Evolutionary conservation across 2,329 filamentous ascomycete species (phyloP), one percentile per base, ranked within the genome.

Genomic region (Sordariomycetes sp.): DNA sequence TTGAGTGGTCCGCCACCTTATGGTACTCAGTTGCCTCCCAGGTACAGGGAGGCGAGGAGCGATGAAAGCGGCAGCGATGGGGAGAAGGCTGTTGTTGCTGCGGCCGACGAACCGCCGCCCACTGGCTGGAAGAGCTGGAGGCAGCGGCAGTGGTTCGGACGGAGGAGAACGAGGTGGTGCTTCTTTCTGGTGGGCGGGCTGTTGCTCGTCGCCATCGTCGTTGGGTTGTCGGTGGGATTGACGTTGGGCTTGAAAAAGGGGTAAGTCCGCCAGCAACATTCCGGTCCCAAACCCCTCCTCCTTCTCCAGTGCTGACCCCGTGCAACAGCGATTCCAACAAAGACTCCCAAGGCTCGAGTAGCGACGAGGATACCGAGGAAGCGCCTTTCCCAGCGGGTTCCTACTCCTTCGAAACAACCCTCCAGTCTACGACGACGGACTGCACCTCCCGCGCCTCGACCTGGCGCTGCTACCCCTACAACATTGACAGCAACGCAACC

Each of bases 391-490:
- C 79, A 2, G 57, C 69, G 2, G 80, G 79, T 6, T 66, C 70
- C n/a, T 83, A 75, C 51, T 62, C 70, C 24, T 63, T 84, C 43
- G 60, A 68, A 6, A 75, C 75, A 16, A 70, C 69, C 38, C 69
- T 84, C 25, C 59, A 65, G 32, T 68, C 60, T 5, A 55, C 68
- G 3, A 55, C 58, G 12, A 68, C 72, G 6, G 62, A 62, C 32
- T 84, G 80, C 54, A 78, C 75, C 1, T 64, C 70, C 11, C 68
- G 73, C 43, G 42, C 69, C 0, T 55, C 62, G 5, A 75, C 75
- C 2, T 84, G 78, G 74, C 61, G 62, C 35, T 84, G 79, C 59
- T 72, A 68, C 39, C 75, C 78, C 2, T 72, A 69, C 46, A 55
- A 55, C 4, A 31, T 42, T 10, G 57, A 61, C 15, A 56, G 58